Conservation (phyloP, 148 eudicot genomes). For the Rhododendron henanense region DNA sequence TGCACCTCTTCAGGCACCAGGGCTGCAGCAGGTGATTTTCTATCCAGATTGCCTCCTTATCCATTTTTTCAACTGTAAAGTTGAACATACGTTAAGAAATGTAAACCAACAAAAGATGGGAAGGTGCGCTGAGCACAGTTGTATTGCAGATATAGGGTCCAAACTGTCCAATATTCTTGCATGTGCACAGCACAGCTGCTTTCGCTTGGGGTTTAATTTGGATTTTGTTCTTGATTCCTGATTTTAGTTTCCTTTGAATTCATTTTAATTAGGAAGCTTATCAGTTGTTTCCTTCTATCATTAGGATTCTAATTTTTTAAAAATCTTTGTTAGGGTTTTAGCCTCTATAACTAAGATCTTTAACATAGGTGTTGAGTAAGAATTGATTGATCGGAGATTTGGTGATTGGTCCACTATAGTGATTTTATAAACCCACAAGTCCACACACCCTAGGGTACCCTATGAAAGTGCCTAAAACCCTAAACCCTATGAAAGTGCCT, state of each 20-base stretch:
- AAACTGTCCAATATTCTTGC: neutral
- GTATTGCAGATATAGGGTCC: neutral
- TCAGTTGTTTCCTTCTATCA: neutral
- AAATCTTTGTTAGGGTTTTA: neutral
- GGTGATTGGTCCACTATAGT: no score
- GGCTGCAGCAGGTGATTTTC: conserved; percentile 77
- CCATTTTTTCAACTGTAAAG: neutral
- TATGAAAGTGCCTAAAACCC: no score
- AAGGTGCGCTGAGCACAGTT: neutral
- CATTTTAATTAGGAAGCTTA: neutral
- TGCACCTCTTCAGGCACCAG: conserved; percentile 64
- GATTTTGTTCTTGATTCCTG: neutral
- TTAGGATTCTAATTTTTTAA: neutral
- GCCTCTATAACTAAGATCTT: neutral
- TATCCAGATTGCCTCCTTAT: neutral
- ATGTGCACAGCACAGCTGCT: neutral
- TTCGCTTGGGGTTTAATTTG: neutral
- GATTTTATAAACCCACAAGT: no score
- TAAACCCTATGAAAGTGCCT: no score
- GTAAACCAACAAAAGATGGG: neutral
- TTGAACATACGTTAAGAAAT: neutral
- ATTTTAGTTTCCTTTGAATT: neutral
- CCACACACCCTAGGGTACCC: no score
- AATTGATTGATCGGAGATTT: neutral
- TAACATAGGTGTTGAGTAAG: neutral